Base-by-base conservation (phyloP, 495 filamentous ascomycete genomes). In the Aspergillus ostianus region DNA sequence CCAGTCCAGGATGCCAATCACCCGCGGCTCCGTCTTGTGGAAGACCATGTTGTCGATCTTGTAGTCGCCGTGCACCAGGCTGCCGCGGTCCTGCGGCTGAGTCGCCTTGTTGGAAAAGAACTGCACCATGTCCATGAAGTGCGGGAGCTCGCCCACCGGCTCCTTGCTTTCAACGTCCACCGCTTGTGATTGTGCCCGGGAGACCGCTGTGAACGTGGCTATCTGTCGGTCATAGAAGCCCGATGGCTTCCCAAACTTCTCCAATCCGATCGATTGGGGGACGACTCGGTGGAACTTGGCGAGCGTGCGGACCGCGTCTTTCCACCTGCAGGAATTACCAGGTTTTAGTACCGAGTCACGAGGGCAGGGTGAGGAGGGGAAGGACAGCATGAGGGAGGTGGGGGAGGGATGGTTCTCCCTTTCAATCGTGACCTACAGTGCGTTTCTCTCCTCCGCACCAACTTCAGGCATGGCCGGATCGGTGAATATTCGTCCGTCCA, bases 11-110 rank as follows among this genome's bases (percentile, higher is more conserved):
- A 98, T 91, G 6, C 93, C 94, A 74, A 97, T 93, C 12, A 98
- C 93, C 50, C 86, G 73, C 13, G 94, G 85, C 73, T 95, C 91
- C 0, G 86, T 92, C 74, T 89, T 86, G 73, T 96, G 91, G 71
- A 93, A 98, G 48, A 98, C 89, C 58, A 98, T 76, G 66, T 98
- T 98, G 72, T 98, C 94, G 67, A 98, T 93, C 76, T 98, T 98
- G 78, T 93, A 98, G 67, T 98, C 94, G 26, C 94, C 94, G 66
- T 98, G 94, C 26, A 98, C 86, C 20, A 97, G 79, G 2, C 86
- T 87, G 21, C 84, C 86, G 47, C 90, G 79, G 66, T 97, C 93
- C 30, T 78, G 80, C 2, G 94, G 93, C 69, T 95, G 91, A 30
- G 76, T 80, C 4, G 67, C 47, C 57, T 78, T 83, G 60, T 75